Percentiles rank a stretch among this genome's conserved stretches.
phyloP scores from a whole-genome alignment of 2,329 filamentous ascomycete genomes.

The Trichoderma breve region DNA sequence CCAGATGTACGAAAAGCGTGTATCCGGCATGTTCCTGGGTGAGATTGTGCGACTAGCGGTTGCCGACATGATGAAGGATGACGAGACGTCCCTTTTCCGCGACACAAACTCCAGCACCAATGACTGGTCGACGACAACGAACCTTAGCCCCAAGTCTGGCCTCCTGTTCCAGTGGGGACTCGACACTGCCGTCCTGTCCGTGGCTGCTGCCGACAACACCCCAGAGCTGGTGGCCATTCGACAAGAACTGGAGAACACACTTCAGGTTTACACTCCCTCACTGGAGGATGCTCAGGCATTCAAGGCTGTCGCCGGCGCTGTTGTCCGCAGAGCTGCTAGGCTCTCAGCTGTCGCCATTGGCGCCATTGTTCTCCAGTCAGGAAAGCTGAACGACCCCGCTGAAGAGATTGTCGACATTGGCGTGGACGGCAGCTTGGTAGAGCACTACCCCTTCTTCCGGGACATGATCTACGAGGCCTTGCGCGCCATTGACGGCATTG shows the following conservation, averaged over 20 bases:
- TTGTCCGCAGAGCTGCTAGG: constrained; percentile 84
- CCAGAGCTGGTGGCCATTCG: constrained; percentile 70
- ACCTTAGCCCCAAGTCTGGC: constrained; percentile 61
- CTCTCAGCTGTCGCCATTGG: constrained; percentile 85
- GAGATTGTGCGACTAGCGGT: constrained; percentile 84
- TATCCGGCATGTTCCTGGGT: constrained; percentile 97
- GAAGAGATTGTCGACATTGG: constrained; percentile 82
- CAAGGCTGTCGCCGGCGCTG: constrained; percentile 75
- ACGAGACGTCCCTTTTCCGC: constrained; percentile 68
- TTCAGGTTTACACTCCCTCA: constrained; percentile 73
- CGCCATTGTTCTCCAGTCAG: constrained; percentile 78
- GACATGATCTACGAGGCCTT: constrained; percentile 84
- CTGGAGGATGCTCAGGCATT: constrained; percentile 85
- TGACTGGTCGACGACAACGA: constrained; percentile 67
- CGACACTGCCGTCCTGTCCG: constrained; percentile 86
- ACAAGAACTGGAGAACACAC: constrained; percentile 71
- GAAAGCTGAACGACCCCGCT: constrained; percentile 60
- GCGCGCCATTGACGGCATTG: constrained; percentile 72
- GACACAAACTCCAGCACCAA: constrained; percentile 72
- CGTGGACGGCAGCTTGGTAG: constrained; percentile 90
- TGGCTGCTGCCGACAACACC: constrained; percentile 77
- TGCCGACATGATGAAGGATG: constrained; percentile 67
- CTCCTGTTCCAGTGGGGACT: constrained; percentile 83
- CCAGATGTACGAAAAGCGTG: constrained; percentile 98
- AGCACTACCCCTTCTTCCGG: constrained; percentile 93